Conservation (phyloP, 305 asterid species). For the Fraxinus nigra region DNA sequence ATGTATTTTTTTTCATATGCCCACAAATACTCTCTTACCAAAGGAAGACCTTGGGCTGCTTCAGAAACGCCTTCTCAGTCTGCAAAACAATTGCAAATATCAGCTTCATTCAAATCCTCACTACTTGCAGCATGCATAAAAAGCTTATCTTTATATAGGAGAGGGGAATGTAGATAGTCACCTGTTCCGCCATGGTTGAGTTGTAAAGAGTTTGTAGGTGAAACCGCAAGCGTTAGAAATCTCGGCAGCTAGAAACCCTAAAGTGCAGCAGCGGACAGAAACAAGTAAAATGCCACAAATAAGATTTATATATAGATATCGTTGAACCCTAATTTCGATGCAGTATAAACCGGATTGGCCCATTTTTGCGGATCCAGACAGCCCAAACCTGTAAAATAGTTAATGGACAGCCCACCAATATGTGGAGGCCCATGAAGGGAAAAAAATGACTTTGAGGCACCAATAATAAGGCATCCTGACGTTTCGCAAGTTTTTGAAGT, state of each 20-base stretch:
- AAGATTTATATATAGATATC: neutral
- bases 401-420: neutral
- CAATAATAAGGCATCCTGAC: neutral
- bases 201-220: neutral
- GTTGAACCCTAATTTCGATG: neutral
- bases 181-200: slow-evolving; percentile 66
- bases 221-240: neutral
- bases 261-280: slow-evolving; percentile 13
- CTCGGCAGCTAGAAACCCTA: slow-evolving; percentile 31
- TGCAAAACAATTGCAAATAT: slow-evolving; percentile 26
- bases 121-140: neutral
- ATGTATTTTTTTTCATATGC: neutral
- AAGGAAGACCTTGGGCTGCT: slow-evolving; percentile 86
- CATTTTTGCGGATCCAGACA: neutral
- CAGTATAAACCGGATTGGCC: neutral
- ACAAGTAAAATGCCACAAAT: neutral
- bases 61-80: slow-evolving; percentile 84
- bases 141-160: neutral
- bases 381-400: neutral
- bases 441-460: neutral
- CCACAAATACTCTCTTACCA: slow-evolving; percentile 28
- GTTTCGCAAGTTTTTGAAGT: neutral
- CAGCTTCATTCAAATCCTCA: neutral
- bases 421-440: neutral
- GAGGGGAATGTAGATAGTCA: neutral